Base-by-base conservation (phyloP, 192 early-diverging fungal species). In the Entrophospora sp. region DNA sequence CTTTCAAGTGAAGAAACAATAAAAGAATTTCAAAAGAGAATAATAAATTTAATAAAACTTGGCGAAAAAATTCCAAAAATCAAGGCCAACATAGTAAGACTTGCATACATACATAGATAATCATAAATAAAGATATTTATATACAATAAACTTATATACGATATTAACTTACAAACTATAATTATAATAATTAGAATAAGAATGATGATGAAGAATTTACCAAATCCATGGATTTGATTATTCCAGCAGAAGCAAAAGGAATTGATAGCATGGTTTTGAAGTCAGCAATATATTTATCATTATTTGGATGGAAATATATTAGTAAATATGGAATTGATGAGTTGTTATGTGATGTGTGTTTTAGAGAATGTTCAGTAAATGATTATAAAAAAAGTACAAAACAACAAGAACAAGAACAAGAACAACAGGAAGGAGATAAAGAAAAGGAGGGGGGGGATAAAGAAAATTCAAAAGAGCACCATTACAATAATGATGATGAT, bases 281-380 rank as follows among this genome's bases (percentile, higher is more conserved):
- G 16, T 6, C 64, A 42, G 64, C 64, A 2, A 24, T 14, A 10
- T 56, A 51, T 32, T 55, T 66, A 12, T 55, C 64, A 22, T 55
- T 66, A 30, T 66, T 66, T 66, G 51, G 64, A 16, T 66, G 52
- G 48, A 51, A 66, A 44, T 55, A 55, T 18, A 27, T 40, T 20
- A 28, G 14, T 20, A 27, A 43, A 28, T 10, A 53, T 1, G 24
- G 16, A 1, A 10, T 52, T 12, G 49, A 66, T 4, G 28, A 55
- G 18, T 5, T 52, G 5, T n/a, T 31, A 13, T 66, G 64, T 18
- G 38, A 40, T 20, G 13, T 42, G 4, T 66, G 64, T 43, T 55
- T 66, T 55, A 34, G 52, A 4, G 10, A 31, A 5, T 52, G 48
- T 28, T 2, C 51, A 22, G 16, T 66, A 27, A n/a, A 31, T 1